Percentiles rank a stretch among this genome's conserved stretches.
These are phyloP conservation scores for Penicillium mononematosum DNA, from an alignment of 495 filamentous ascomycete species.

Conservation along the genomic window DNA sequence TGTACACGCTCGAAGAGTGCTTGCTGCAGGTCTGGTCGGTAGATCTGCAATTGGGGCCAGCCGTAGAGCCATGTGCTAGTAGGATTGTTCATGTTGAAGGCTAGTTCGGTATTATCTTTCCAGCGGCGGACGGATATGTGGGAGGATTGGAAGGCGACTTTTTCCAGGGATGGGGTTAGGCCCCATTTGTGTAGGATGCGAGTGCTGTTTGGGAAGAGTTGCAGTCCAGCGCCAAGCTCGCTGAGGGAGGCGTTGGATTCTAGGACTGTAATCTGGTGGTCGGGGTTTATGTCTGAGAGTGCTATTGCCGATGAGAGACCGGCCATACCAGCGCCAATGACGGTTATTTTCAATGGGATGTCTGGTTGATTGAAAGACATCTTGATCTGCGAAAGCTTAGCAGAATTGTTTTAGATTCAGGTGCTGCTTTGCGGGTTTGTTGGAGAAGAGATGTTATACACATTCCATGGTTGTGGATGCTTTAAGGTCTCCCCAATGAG, in stretches of 20 bases:
- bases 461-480: not conserved
- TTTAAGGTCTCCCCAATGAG: not conserved
- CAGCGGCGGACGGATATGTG: constrained; percentile 16
- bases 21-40: constrained; percentile 18
- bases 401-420: not conserved
- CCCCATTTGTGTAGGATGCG: constrained; percentile 18
- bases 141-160: constrained; percentile 16
- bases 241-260: constrained; percentile 19
- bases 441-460: not conserved
- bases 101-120: constrained; percentile 15
- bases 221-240: constrained; percentile 16
- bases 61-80: constrained; percentile 17
- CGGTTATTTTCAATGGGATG: constrained; percentile 18
- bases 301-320: constrained; percentile 20
- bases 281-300: constrained; percentile 13
- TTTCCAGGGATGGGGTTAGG: constrained; percentile 11
- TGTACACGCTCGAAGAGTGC: constrained; percentile 16
- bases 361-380: constrained; percentile 5
- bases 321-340: constrained; percentile 19
- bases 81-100: constrained; percentile 21
- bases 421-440: not conserved
- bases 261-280: constrained; percentile 13
- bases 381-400: not conserved
- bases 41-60: constrained; percentile 18
- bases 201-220: constrained; percentile 19